A percentile compares a stretch with the other conserved stretches of the same genome.
Evolutionary conservation across 1,284 basidiomycete genomes (phyloP).

Genomic region (Phellopilus nigrolimitatus): DNA sequence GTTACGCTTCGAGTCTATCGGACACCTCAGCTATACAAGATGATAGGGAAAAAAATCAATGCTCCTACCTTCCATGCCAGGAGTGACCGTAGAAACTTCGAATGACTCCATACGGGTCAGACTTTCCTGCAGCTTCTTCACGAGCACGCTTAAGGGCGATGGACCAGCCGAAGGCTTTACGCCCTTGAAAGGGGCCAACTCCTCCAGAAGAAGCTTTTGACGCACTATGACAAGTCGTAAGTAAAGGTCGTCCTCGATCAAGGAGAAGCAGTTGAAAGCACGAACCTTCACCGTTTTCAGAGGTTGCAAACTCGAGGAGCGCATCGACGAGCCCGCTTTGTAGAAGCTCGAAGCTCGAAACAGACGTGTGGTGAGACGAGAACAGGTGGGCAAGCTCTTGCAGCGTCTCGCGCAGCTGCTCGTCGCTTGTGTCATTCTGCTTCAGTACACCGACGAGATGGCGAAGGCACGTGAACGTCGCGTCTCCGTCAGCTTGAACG

Average conservation of each 20-base stretch:
- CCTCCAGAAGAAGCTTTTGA: constrained; percentile 70
- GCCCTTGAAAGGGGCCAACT: constrained; percentile 56
- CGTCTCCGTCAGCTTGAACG: constrained; percentile 57
- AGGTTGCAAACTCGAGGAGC: constrained; percentile 78
- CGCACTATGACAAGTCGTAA: too few relatives aligned
- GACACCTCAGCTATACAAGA: too few relatives aligned
- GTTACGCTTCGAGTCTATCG: constrained; percentile 75
- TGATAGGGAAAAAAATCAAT: too few relatives aligned
- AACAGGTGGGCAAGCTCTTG: constrained; percentile 77
- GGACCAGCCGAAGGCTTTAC: constrained; percentile 41
- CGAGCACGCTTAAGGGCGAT: constrained; percentile 74
- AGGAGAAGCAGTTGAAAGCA: too few relatives aligned
- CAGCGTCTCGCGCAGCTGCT: constrained; percentile 60
- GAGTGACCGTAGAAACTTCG: constrained; percentile 83
- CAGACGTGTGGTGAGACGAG: constrained; percentile 66
- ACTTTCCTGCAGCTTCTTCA: constrained; percentile 93
- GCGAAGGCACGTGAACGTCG: constrained; percentile 61
- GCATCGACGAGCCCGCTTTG: constrained; percentile 92
- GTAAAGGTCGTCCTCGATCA: too few relatives aligned
- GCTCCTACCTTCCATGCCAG: constrained; percentile 69
- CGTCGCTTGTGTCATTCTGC: constrained; percentile 52
- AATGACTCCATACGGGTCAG: constrained; percentile 92
- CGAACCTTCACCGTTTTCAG: constrained; percentile 55
- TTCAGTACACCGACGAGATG: constrained; percentile 61
- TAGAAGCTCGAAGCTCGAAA: constrained; percentile 94